phyloP scores from a whole-genome alignment of 2,329 filamentous ascomycete genomes.

The Neopestalotiopsis rosae region DNA sequence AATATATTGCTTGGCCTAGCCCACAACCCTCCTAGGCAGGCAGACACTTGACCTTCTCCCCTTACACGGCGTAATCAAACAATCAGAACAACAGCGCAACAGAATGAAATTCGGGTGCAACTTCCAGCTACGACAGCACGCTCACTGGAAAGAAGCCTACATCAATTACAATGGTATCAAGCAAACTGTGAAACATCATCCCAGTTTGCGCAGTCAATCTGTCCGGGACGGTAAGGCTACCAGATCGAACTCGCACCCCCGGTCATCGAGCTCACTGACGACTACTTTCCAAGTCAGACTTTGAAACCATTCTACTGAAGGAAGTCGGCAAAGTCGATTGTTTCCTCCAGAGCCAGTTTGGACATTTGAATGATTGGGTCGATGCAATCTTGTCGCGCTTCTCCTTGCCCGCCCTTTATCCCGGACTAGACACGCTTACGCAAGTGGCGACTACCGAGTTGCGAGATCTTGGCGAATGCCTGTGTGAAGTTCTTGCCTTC shows the following conservation, averaged over 20 bases:
- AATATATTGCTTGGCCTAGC: not conserved
- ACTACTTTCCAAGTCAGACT: conserved; percentile 12
- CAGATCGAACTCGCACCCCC: not conserved
- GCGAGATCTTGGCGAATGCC: conserved; percentile 15
- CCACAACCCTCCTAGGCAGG: not conserved
- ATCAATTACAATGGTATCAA: conserved; percentile 21
- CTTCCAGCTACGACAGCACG: conserved; percentile 16
- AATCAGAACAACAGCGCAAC: not conserved
- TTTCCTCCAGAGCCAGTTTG: conserved; percentile 16
- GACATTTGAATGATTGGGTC: conserved; percentile 16
- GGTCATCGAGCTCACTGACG: conserved; percentile 13
- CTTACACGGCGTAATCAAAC: not conserved
- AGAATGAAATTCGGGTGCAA: conserved; percentile 23
- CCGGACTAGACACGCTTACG: conserved; percentile 1
- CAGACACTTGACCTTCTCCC: not conserved
- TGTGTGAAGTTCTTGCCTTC: conserved; percentile 14
- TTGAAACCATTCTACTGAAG: not conserved
- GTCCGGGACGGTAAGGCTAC: not conserved
- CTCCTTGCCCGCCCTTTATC: not conserved
- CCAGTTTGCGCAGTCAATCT: not conserved
- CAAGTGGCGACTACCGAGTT: conserved; percentile 16
- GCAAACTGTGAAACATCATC: conserved; percentile 17
- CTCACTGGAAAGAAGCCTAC: conserved; percentile 21
- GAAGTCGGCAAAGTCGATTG: conserved; percentile 10
- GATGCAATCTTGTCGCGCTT: conserved; percentile 12